These are phyloP conservation scores for Tylopilus vinaceipallidus DNA, from an alignment of 768 basidiomycete genomes.

Conservation along the genomic window DNA sequence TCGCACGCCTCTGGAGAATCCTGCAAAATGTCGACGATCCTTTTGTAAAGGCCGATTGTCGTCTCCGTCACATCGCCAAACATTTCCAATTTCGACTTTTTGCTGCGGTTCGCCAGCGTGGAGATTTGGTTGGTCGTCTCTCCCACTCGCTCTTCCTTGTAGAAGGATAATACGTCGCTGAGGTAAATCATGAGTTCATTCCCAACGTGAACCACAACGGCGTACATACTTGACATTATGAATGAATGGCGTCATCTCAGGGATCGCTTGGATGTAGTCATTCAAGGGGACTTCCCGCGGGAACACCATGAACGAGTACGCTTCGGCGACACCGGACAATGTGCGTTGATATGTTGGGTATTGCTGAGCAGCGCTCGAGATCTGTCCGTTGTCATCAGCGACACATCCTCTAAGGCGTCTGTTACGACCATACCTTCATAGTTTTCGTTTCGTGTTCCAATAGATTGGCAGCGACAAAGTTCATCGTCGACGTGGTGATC, in stretches of 20 bases:
- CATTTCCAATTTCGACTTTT: conserved; percentile 27
- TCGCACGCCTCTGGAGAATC: conserved; percentile 17
- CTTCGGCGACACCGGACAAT: conserved; percentile 35
- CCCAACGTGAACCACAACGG: neutral
- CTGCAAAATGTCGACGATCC: conserved; percentile 25
- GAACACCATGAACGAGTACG: conserved; percentile 38
- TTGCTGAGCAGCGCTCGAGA: conserved; percentile 21
- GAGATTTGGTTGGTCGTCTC: conserved; percentile 39
- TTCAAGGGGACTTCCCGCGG: conserved; percentile 32
- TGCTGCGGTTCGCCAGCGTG: conserved; percentile 23
- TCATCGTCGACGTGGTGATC: conserved; percentile 37
- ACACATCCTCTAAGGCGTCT: neutral
- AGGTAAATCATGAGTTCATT: neutral
- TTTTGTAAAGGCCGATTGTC: conserved; percentile 24
- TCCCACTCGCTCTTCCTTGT: conserved; percentile 39
- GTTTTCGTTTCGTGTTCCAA: conserved; percentile 32
- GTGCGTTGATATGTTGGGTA: conserved; percentile 29
- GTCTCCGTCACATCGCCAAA: conserved; percentile 25
- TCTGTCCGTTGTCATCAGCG: conserved; percentile 6
- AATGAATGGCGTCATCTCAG: conserved; percentile 31
- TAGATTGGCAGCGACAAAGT: conserved; percentile 33
- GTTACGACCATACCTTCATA: conserved; percentile 22
- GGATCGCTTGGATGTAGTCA: too few relatives aligned
- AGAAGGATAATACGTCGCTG: conserved; percentile 42
- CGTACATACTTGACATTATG: conserved; percentile 37